Evolutionary conservation across 805 yeast genomes (phyloP).

Genomic region (Saccharomycopsis lassenensis): DNA sequence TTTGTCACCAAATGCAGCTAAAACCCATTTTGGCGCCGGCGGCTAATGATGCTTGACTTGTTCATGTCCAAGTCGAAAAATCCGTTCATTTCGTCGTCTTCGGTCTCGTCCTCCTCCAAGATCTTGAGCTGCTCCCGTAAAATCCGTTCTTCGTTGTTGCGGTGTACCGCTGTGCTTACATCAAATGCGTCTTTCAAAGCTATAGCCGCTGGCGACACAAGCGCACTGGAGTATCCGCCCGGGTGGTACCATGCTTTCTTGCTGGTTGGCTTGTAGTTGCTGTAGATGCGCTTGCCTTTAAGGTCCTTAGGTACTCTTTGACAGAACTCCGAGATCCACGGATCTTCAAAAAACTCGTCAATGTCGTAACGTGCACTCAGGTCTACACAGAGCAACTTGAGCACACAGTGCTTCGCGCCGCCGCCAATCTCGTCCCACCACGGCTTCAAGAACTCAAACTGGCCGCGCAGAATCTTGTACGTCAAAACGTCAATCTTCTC

Average conservation of each 20-base stretch:
- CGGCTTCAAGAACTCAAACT: conserved; percentile 63
- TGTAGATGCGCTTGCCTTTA: conserved; percentile 11
- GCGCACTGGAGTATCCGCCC: conserved; percentile 8
- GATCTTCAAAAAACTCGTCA: conserved; percentile 61
- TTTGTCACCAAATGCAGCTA: not conserved
- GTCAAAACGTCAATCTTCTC: conserved; percentile 58
- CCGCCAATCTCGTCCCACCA: conserved; percentile 82
- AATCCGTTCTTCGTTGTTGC: conserved; percentile 53
- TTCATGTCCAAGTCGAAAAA: conserved; percentile 15
- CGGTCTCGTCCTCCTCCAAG: conserved; percentile 16
- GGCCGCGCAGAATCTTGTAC: conserved; percentile 70
- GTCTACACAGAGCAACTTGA: conserved; percentile 58
- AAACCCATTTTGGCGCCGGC: conserved; percentile 13
- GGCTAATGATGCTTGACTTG: conserved; percentile 15
- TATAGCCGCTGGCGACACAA: conserved; percentile 64
- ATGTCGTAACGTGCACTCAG: conserved; percentile 59
- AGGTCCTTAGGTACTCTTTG: conserved; percentile 15
- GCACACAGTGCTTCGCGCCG: conserved; percentile 61
- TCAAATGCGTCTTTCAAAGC: conserved; percentile 82
- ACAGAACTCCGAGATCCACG: conserved; percentile 43
- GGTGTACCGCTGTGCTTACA: conserved; percentile 74
- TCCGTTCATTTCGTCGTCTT: conserved; percentile 11
- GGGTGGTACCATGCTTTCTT: conserved; percentile 10
- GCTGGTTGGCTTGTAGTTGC: conserved; percentile 8
- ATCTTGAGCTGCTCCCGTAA: conserved; percentile 8